Evolutionary conservation across 768 basidiomycete species (phyloP).

Genomic region (Tricholoma matsutake): DNA sequence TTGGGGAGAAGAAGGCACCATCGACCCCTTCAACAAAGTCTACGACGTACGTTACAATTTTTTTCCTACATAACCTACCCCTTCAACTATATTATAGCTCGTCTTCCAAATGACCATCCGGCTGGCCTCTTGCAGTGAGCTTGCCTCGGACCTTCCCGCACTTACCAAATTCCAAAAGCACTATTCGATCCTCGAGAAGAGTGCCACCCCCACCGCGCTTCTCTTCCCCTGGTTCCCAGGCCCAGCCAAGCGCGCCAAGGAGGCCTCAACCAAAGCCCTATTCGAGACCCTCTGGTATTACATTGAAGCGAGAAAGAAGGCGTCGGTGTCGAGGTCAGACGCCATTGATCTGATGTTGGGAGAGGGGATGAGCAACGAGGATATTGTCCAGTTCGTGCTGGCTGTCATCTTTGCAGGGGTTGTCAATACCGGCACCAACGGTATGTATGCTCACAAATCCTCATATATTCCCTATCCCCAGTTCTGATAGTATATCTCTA

Average conservation of each 20-base stretch:
- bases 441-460: neutral
- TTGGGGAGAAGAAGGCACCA: conserved; percentile 21
- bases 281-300: conserved; percentile 23
- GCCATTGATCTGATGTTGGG: conserved; percentile 34
- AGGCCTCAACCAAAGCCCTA: conserved; percentile 28
- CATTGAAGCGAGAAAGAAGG: conserved; percentile 26
- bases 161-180: conserved; percentile 16
- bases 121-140: conserved; percentile 26
- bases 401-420: conserved; percentile 35
- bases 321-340: conserved; percentile 23
- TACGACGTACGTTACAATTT: conserved; percentile 14
- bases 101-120: conserved; percentile 30
- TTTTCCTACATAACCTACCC: neutral
- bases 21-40: conserved; percentile 25
- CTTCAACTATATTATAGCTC: conserved; percentile 12
- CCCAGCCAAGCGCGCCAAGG: conserved; percentile 25
- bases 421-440: conserved; percentile 21
- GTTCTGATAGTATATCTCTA: neutral
- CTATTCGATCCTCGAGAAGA: conserved; percentile 26
- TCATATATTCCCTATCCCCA: neutral
- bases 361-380: conserved; percentile 24
- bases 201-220: conserved; percentile 30
- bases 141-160: conserved; percentile 17
- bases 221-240: conserved; percentile 36
- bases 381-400: conserved; percentile 30